Evolutionary conservation across 495 filamentous ascomycete genomes (phyloP), one percentile per base, ranked within the genome.

Genomic region (Coniosporium apollinis): DNA sequence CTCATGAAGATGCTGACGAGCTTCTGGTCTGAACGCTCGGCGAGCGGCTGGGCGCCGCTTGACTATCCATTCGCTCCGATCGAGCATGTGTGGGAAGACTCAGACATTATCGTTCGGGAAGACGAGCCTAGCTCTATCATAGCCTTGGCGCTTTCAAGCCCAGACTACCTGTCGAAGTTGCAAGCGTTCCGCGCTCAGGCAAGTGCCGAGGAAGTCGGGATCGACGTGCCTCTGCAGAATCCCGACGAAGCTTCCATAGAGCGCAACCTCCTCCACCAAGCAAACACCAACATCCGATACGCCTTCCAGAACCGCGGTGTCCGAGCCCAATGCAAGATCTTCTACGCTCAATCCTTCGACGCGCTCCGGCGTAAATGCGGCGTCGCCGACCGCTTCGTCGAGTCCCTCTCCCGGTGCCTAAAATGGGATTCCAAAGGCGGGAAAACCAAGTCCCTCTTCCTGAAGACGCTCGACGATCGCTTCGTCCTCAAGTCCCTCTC

Each of bases 371-470:
- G 80, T 34, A 91, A 94, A 53, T 94, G 85, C 43, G 89, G 87
- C 7, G 82, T 92, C 13, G 72, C 81, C 7, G 83, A 94, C 50
- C 82, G 89, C 19, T 92, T 96, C 40, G 76, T 94, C 21, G 89
- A 99, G 53, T 93, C 85, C 3, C 57, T 99, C 15, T 94, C 87
- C 19, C 74, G 91, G 11, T 96, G 91, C 58, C 64, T 87, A 15
- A 94, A 96, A 52, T 99, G 86, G 86, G 89, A 99, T 52, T 93
- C 83, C 10, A 94, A 94, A 54, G 89, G 89, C 30, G 89, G 89
- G 34, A 99, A 99, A 57, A 93, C 86, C 10, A 94, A 93, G 50
- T 92, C 84, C 1, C 72, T 99, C n/a, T 99, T 99, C 48, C 60
- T 99, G 39, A 96, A 96, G 57, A 96, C 91, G 0, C 69, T 92